Conservation (phyloP, 1,284 basidiomycete genomes). For the Volvariella volvacea region DNA sequence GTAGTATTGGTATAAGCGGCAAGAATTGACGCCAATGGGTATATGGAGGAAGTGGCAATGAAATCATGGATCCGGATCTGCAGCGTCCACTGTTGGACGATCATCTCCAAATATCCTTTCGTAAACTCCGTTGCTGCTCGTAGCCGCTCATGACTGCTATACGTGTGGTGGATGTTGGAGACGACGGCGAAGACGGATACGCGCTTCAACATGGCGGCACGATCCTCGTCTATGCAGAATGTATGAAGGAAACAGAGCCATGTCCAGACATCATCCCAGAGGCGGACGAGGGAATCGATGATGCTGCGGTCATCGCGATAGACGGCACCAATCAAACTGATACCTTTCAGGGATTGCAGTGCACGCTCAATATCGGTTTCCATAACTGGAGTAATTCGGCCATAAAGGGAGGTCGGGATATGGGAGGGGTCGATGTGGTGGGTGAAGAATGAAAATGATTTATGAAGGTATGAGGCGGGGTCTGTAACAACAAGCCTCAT, state of each 20-base stretch:
- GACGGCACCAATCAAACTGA: background rate
- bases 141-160: background rate
- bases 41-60: background rate
- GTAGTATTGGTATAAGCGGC: background rate
- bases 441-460: background rate
- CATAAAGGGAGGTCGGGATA: background rate
- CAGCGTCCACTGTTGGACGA: background rate
- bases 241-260: background rate
- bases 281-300: background rate
- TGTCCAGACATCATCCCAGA: background rate
- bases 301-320: background rate
- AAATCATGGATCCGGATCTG: background rate
- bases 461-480: background rate
- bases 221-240: background rate
- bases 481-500: background rate
- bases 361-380: background rate
- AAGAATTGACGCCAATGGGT: background rate
- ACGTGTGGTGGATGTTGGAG: background rate
- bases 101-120: background rate
- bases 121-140: background rate
- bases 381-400: background rate
- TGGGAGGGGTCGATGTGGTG: background rate
- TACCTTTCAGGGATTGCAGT: background rate
- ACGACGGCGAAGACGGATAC: background rate
- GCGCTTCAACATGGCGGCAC: background rate